Conservation (phyloP, 192 early-diverging fungal species). For the Podila epigama region DNA sequence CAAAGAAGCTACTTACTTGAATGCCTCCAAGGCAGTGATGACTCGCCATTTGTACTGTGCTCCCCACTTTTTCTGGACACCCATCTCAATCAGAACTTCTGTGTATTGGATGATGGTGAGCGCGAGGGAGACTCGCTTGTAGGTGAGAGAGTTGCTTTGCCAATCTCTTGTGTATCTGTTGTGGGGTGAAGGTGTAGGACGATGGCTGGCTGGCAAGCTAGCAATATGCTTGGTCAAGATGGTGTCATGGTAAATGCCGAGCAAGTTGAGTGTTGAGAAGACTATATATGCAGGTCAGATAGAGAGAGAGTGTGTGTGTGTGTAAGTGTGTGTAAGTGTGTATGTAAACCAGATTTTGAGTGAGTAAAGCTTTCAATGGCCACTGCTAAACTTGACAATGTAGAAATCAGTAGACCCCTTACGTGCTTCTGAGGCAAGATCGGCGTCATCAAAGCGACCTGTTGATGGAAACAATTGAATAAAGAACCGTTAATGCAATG, state of each 20-base stretch:
- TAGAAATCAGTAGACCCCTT: too few species aligned
- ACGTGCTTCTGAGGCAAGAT: slow-evolving; percentile 88
- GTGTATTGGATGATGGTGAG: slow-evolving; percentile 76
- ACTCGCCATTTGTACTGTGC: slow-evolving; percentile 65
- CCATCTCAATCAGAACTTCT: slow-evolving; percentile 84
- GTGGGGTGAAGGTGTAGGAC: slow-evolving; percentile 53
- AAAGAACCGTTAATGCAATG: slow-evolving; percentile 2
- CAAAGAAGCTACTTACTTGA: slow-evolving; percentile 61
- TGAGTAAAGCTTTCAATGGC: too few species aligned
- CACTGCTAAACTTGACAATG: too few species aligned
- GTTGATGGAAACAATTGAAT: background rate
- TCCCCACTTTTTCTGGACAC: slow-evolving; percentile 69
- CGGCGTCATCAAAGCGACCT: slow-evolving; percentile 93
- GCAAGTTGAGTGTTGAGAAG: slow-evolving; percentile 78
- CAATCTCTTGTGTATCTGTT: slow-evolving; percentile 81
- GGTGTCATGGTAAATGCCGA: slow-evolving; percentile 88
- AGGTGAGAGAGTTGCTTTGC: slow-evolving; percentile 53
- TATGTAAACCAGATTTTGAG: too few species aligned
- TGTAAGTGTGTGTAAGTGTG: too few species aligned
- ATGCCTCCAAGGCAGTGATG: slow-evolving; percentile 68
- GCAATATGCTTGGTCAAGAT: slow-evolving; percentile 66
- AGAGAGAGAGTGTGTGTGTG: too few species aligned
- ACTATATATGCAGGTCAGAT: slow-evolving; percentile 53
- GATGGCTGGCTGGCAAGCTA: slow-evolving; percentile 45
- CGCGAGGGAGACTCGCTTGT: slow-evolving; percentile 64